Evolutionary conservation across 2,329 filamentous ascomycete genomes (phyloP).

Genomic region (Grosmannia huntii): DNA sequence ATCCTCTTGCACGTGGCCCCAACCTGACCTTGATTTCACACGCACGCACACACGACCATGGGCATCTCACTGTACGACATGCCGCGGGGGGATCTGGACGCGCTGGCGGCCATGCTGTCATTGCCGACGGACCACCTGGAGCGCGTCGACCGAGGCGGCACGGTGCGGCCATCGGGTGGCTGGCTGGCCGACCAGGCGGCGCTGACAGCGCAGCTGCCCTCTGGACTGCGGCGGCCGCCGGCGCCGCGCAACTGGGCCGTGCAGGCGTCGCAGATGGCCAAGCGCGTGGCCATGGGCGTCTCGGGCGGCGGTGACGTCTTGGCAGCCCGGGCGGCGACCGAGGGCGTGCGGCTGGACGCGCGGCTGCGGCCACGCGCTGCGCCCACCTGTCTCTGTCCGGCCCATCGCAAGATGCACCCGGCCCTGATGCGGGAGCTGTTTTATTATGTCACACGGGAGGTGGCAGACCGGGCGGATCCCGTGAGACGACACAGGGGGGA

Average conservation of each 20-base stretch:
- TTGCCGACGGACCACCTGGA: constrained; percentile 3
- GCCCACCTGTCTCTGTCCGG: constrained; percentile 13
- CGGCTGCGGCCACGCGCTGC: not conserved
- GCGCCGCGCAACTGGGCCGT: constrained; percentile 20
- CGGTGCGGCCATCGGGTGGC: not conserved
- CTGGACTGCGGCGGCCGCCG: not conserved
- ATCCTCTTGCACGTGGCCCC: not conserved
- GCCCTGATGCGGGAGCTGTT: constrained; percentile 12
- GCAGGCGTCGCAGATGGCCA: constrained; percentile 17
- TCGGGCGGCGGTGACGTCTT: constrained; percentile 4
- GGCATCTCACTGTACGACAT: not conserved
- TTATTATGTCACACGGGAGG: constrained; percentile 21
- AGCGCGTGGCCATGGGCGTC: constrained; percentile 3
- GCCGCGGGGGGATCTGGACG: not conserved
- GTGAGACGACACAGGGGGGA: constrained; percentile 7
- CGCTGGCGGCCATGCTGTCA: constrained; percentile 4
- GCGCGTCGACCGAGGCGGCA: not conserved
- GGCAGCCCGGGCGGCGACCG: constrained; percentile 5
- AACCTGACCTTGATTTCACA: not conserved
- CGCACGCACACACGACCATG: not conserved
- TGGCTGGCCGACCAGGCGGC: constrained; percentile 9
- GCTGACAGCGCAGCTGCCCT: constrained; percentile 6
- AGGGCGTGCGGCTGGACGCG: constrained; percentile 2
- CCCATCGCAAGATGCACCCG: constrained; percentile 13
- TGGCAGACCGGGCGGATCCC: constrained; percentile 8